Conservation (phyloP, 1,284 basidiomycete genomes). For the Sporisorium exsertum region DNA sequence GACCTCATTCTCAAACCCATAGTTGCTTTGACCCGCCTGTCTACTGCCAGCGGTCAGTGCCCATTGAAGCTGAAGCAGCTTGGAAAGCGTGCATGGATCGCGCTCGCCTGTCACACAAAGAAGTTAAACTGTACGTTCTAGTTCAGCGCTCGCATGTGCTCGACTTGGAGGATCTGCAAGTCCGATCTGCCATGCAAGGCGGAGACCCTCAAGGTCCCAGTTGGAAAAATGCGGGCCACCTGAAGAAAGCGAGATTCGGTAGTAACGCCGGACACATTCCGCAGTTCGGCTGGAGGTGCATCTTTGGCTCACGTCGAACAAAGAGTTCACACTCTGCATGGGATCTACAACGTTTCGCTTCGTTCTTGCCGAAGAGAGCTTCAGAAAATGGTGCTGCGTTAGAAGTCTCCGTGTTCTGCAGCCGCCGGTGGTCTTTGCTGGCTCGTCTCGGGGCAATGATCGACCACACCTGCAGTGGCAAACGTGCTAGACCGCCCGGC, state of each 20-base stretch:
- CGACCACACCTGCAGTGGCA: no score
- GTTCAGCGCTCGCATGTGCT: not conserved
- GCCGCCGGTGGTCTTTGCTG: not conserved
- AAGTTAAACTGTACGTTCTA: not conserved
- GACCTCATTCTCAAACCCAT: no score
- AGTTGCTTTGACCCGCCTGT: no score
- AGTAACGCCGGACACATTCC: conserved; percentile 25
- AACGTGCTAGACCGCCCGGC: not conserved
- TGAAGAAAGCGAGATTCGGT: not conserved
- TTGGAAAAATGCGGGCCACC: not conserved
- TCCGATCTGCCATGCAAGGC: not conserved
- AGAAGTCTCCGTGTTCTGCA: not conserved
- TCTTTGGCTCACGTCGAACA: conserved; percentile 13
- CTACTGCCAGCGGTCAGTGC: not conserved
- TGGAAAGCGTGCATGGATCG: not conserved
- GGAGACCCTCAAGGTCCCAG: not conserved
- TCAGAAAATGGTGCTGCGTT: not conserved
- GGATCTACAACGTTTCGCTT: conserved; percentile 17
- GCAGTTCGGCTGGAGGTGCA: conserved; percentile 15
- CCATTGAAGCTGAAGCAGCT: not conserved
- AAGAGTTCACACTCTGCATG: not conserved
- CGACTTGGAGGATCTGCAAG: not conserved
- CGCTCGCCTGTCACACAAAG: not conserved
- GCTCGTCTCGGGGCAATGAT: no score
- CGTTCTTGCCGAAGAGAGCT: not conserved